A percentile compares a stretch with the other conserved stretches of the same genome.
These are phyloP conservation scores for Cnidoscolus chayamansa DNA, from an alignment of 441 rosid genomes.

Conservation along the genomic window DNA sequence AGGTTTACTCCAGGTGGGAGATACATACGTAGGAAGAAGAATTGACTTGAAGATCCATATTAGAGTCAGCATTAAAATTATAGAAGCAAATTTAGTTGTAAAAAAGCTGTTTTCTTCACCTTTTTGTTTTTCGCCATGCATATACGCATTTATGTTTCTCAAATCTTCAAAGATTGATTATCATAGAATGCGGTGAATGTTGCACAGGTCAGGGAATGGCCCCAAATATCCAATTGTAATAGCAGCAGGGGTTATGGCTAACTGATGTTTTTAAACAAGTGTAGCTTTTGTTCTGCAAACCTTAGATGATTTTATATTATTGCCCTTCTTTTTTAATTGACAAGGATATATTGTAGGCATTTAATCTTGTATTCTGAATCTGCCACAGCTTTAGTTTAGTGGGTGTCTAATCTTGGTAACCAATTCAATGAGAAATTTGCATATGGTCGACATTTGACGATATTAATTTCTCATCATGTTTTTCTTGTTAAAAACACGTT, in stretches of 20 bases:
- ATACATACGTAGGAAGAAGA: slow-evolving; percentile 38
- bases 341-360: background rate
- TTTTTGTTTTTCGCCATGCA: slow-evolving; percentile 11
- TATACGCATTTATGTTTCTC: slow-evolving; percentile 20
- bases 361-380: background rate
- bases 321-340: background rate
- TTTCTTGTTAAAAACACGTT: too few relatives aligned
- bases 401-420: background rate
- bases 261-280: slow-evolving; percentile 17
- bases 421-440: background rate
- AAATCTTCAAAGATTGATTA: slow-evolving; percentile 14
- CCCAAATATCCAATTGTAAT: slow-evolving; percentile 22
- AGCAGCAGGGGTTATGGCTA: slow-evolving; percentile 22
- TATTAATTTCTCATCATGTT: too few relatives aligned
- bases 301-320: background rate
- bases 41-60: slow-evolving; percentile 27
- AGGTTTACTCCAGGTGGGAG: slow-evolving; percentile 41
- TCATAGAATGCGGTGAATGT: slow-evolving; percentile 28
- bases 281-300: background rate
- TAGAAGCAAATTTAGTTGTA: slow-evolving; percentile 16
- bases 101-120: slow-evolving; percentile 9
- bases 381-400: background rate
- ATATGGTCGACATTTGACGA: too few relatives aligned
- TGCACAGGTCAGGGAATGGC: slow-evolving; percentile 13
- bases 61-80: slow-evolving; percentile 18